Percentiles rank a stretch among this genome's conserved stretches.
Conservation (phyloP, 192 early-diverging fungal species). For the Entomortierella beljakovae region DNA sequence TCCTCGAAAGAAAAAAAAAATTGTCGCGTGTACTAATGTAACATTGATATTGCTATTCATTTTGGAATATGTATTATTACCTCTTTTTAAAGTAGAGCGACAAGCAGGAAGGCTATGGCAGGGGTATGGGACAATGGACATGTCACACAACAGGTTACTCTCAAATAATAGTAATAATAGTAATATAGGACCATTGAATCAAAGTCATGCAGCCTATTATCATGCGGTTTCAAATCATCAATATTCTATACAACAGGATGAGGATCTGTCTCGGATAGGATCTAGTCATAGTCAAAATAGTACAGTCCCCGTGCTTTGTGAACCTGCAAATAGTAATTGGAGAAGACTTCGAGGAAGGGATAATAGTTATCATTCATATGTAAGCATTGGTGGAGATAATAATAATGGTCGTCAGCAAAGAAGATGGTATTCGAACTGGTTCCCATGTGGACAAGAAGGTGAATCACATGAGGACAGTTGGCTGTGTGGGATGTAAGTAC, state of each 20-base stretch:
- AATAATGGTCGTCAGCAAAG: background rate
- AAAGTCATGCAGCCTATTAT: constrained; percentile 52
- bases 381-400: background rate
- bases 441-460: background rate
- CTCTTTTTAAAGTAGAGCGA: constrained; percentile 9
- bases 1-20: too few species aligned
- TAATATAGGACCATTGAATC: constrained; percentile 12
- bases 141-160: background rate
- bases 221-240: constrained; percentile 48
- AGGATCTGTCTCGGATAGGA: constrained; percentile 3
- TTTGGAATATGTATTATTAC: background rate
- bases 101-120: constrained; percentile 42
- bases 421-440: background rate
- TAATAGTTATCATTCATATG: constrained; percentile 24
- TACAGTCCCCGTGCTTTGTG: background rate
- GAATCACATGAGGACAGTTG: constrained; percentile 6
- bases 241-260: constrained; percentile 20
- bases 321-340: constrained; percentile 18
- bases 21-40: too few species aligned
- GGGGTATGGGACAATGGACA: constrained; percentile 31
- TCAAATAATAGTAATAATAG: too few species aligned
- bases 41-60: too few species aligned
- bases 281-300: background rate
- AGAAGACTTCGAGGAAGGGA: constrained; percentile 16
- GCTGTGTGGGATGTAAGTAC: constrained; percentile 44